Base-by-base conservation (phyloP, 768 basidiomycete species). In the Pisolithus sp. region DNA sequence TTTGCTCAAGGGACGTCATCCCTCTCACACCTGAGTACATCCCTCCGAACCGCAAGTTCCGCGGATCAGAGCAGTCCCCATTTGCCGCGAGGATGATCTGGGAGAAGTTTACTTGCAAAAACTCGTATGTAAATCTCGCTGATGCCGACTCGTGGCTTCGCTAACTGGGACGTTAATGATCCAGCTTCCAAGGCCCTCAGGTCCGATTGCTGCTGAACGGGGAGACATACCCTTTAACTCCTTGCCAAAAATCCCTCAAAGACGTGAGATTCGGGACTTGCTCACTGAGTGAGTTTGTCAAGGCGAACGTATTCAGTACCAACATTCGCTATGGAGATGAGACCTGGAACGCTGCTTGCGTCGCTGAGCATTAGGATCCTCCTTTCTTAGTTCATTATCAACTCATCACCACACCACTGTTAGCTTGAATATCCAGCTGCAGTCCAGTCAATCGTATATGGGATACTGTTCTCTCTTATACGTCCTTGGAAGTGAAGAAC, bases 31-130 rank as follows among this genome's bases (percentile, higher is more conserved):
- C 70, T 2, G 41, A 23, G 8, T 68, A 44, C 63, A 39, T 68
- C 59, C 52, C 58, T 55, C 20, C 23, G 26, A 54, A 57, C 51
- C 68, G 74, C 36, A 66, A 60, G 40, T 76, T 68, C 60, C 62
- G 63, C 44, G 75, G 73, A 34, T 69, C 72, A 4, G 51, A 52
- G 5, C 74, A 74, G 57, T 65, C 72, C n/a, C 75, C 75, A 30
- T 76, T 76, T 53, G 73, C 62, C 17, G 73, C 74, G 41, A 67
- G 61, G 52, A 73, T 76, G 72, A 55, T 71, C 24, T 76, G 72
- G 73, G 73, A 75, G 56, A 66, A 59, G 53, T 73, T 73, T 59
- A 58, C 60, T 6, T 75, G 72, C 63, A 53, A 57, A 42, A 57
- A 62, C 8, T 71, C 70, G 67, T 69, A 49, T 42, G 64, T 61